Evolutionary conservation across 768 basidiomycete genomes (phyloP), one percentile per base, ranked within the genome.

Genomic region (Sporobolomyces phaffii): DNA sequence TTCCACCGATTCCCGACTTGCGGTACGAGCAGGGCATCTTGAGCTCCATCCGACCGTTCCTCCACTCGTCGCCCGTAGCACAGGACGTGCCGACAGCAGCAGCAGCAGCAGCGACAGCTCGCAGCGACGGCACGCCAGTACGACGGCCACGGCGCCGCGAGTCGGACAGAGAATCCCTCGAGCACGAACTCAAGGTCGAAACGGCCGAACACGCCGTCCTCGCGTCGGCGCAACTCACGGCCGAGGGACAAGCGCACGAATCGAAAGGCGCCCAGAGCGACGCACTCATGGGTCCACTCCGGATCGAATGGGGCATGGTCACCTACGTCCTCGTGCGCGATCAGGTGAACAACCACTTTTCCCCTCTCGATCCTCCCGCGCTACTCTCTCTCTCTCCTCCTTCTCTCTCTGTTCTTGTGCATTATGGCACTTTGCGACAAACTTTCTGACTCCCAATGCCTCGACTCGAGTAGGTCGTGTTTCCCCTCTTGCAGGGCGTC

Each of bases 21-120:
- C 62, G 73, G 15, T 74, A 66, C 52, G 73, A 74, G 47, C 72
- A 74, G 41, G 59, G 69, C 9, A 70, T 73, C 45, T 59, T 74
- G 22, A 33, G 58, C 3, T 71, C 69, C n/a, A 65, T 74, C 54
- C 57, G 54, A 31, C 72, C 72, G 7, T 74, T 73, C 61, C 59
- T 74, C 41, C 60, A 62, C 36, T 50, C 58, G 11, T 26, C 29
- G n/a, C n/a, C n/a, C n/a, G n/a, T n/a, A n/a, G n/a, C n/a, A n/a
- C n/a, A n/a, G n/a, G n/a, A n/a, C n/a, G n/a, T n/a, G n/a, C n/a
- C n/a, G n/a, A n/a, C n/a, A n/a, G n/a, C n/a, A n/a, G n/a, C n/a
- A n/a, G n/a, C n/a, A n/a, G n/a, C n/a, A n/a, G n/a, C n/a, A n/a
- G n/a, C n/a, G n/a, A n/a, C n/a, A n/a, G n/a, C n/a, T n/a, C n/a